Conservation (phyloP, 257 asterid genomes). For the Schizonepeta tenuifolia region DNA sequence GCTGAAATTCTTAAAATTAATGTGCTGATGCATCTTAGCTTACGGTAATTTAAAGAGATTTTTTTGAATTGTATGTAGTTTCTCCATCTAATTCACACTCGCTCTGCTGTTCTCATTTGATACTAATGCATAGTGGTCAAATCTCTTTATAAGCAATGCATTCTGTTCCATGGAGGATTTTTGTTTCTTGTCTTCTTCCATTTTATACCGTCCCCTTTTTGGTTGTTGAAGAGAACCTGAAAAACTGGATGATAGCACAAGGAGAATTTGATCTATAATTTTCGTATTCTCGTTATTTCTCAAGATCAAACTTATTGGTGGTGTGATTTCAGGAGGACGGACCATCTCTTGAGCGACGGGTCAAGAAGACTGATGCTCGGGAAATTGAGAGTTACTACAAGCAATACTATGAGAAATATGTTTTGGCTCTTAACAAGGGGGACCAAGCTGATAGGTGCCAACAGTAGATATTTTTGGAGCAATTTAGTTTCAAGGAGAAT, state of each 20-base stretch:
- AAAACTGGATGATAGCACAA: slow-evolving; percentile 24
- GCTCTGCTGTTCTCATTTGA: neutral
- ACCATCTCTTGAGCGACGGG: slow-evolving; percentile 79
- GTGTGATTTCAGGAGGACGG: slow-evolving; percentile 72
- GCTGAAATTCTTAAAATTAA: neutral
- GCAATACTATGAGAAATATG: slow-evolving; percentile 93
- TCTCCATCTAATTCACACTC: neutral
- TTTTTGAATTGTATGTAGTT: neutral
- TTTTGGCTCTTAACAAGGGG: slow-evolving; percentile 89
- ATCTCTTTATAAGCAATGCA: slow-evolving; percentile 13
- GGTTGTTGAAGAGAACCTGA: neutral
- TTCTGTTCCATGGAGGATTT: slow-evolving; percentile 1
- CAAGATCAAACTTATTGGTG: slow-evolving; percentile 23
- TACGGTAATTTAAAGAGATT: neutral
- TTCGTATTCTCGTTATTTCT: neutral
- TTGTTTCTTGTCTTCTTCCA: neutral
- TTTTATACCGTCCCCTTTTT: neutral
- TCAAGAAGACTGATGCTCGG: slow-evolving; percentile 92
- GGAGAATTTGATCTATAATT: neutral
- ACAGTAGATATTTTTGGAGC: neutral
- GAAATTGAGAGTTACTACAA: slow-evolving; percentile 98
- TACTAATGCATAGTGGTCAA: neutral
- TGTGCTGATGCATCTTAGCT: neutral
- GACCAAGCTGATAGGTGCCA: slow-evolving; percentile 91
- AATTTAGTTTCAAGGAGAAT: slow-evolving; percentile 11